These are phyloP conservation scores for Penicillium nucicola DNA, from an alignment of 495 filamentous ascomycete genomes.

Conservation along the genomic window DNA sequence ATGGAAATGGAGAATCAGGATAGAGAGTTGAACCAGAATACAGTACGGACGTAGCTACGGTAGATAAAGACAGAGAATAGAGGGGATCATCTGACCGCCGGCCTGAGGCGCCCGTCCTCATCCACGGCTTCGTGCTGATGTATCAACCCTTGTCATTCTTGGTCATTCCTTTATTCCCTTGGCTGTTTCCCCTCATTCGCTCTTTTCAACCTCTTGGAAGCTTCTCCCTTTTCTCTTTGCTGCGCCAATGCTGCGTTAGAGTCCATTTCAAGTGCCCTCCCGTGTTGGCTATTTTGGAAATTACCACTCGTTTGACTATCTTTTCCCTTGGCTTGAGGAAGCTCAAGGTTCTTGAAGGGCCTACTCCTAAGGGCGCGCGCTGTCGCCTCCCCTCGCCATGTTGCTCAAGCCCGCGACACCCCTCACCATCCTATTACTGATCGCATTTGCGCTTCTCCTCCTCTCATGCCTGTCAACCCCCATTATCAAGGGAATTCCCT, in stretches of 20 bases:
- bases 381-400: constrained; percentile 32
- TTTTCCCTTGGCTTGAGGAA: neutral
- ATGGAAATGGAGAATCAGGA: neutral
- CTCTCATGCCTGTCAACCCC: constrained; percentile 92
- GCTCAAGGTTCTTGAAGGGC: constrained; percentile 2
- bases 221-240: neutral
- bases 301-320: neutral
- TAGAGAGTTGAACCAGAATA: neutral
- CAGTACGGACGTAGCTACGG: too few species aligned
- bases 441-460: constrained; percentile 80
- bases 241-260: constrained; percentile 6
- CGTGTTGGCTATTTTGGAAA: neutral
- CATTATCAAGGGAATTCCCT: constrained; percentile 78
- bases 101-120: constrained; percentile 10
- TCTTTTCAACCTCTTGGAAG: constrained; percentile 3
- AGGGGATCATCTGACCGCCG: neutral
- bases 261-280: neutral
- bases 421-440: constrained; percentile 77
- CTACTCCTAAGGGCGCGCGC: constrained; percentile 3
- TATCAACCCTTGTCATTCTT: constrained; percentile 14
- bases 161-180: neutral
- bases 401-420: constrained; percentile 91
- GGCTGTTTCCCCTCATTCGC: constrained; percentile 14
- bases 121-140: constrained; percentile 10
- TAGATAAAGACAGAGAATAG: neutral